Percentiles rank a stretch among this genome's conserved stretches.
Conservation (phyloP, 148 eudicot genomes). For the Agrostemma githago region DNA sequence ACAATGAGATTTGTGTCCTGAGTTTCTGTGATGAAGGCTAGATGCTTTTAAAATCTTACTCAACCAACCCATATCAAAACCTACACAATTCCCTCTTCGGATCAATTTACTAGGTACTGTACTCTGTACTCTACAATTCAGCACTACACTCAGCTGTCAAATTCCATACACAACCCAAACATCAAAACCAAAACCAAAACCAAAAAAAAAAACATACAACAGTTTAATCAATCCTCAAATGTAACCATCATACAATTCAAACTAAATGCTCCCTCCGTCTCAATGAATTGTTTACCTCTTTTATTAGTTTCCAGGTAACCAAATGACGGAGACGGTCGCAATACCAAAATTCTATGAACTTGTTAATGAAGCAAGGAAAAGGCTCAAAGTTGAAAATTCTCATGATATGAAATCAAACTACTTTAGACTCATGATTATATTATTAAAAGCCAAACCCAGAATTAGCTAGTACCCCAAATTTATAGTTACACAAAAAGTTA, state of each 20-base stretch:
- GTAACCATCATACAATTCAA: neutral
- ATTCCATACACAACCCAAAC: constrained; percentile 21
- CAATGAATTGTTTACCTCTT: no score
- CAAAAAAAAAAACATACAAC: neutral
- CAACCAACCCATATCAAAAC: constrained; percentile 72
- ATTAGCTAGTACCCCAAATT: constrained; percentile 2
- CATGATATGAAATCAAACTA: neutral
- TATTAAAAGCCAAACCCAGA: neutral
- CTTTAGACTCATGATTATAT: no score
- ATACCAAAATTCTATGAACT: no score
- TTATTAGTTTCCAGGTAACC: no score
- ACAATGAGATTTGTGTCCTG: constrained; percentile 58
- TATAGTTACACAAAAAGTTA: neutral
- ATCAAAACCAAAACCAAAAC: neutral
- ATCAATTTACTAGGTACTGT: constrained; percentile 22
- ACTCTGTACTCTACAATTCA: no score
- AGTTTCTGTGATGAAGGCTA: constrained; percentile 55
- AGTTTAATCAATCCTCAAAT: neutral
- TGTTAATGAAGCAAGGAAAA: no score
- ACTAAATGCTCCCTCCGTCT: no score
- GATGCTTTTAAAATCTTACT: constrained; percentile 62
- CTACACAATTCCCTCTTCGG: constrained; percentile 15
- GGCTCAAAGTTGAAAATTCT: neutral
- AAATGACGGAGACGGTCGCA: no score
- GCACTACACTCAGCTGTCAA: constrained; percentile 16